Evolutionary conservation across 23 red algal species (phyloP).

Genomic region (Pyropia yezoensis): DNA sequence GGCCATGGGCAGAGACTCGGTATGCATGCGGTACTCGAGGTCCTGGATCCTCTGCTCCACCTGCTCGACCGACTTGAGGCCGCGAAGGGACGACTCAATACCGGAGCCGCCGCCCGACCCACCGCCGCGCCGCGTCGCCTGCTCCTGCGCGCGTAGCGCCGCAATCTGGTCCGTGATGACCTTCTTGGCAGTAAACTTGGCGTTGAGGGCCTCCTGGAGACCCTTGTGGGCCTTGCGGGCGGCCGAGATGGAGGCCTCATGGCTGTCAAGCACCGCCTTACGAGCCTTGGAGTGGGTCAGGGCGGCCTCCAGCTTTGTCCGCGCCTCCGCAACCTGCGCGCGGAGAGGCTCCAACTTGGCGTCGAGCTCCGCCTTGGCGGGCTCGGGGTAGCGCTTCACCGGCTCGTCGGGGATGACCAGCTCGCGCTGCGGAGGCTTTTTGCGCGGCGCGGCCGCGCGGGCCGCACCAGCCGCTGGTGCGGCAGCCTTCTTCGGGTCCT

Average conservation of each 20-base stretch:
- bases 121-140: slow-evolving; percentile 12
- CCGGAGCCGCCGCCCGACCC: slow-evolving; percentile 33
- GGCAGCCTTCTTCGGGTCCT: no score
- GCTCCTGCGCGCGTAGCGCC: slow-evolving; percentile 29
- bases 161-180: slow-evolving; percentile 1
- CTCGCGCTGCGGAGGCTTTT: no score
- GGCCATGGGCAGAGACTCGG: slow-evolving; percentile 18
- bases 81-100: slow-evolving; percentile 23
- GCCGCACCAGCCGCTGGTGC: no score
- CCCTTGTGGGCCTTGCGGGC: slow-evolving; percentile 16
- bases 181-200: slow-evolving; percentile 38
- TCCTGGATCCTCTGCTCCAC: slow-evolving; percentile 42
- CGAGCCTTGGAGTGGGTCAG: slow-evolving; percentile 28
- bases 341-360: slow-evolving; percentile 15
- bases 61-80: slow-evolving; percentile 43
- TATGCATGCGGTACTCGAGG: slow-evolving; percentile 31
- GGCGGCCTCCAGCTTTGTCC: slow-evolving; percentile 21
- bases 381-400: slow-evolving; percentile 59
- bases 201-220: slow-evolving; percentile 31
- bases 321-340: slow-evolving; percentile 31
- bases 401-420: slow-evolving; percentile 33
- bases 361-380: slow-evolving; percentile 39
- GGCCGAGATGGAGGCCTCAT: slow-evolving; percentile 23
- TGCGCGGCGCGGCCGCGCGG: no score
- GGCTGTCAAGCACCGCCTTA: slow-evolving; percentile 31